Conservation (phyloP, 768 basidiomycete genomes). For the Pleurotus tuoliensis region DNA sequence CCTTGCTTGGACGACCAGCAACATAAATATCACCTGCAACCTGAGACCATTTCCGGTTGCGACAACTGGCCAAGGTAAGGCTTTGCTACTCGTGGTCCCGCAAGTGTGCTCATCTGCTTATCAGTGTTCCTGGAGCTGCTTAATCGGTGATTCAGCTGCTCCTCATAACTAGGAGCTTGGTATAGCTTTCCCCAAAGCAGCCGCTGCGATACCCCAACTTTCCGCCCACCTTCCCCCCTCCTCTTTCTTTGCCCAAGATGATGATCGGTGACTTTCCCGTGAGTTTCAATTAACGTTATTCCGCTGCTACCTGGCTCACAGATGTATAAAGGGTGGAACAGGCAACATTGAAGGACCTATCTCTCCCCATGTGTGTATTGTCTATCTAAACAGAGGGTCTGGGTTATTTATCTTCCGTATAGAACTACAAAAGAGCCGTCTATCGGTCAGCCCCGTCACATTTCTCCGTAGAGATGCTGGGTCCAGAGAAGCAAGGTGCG, state of each 20-base stretch:
- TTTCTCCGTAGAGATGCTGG: constrained; percentile 58
- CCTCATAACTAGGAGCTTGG: constrained; percentile 1
- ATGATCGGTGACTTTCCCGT: constrained; percentile 8
- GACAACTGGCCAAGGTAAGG: background rate
- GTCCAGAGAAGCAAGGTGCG: constrained; percentile 54
- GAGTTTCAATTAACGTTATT: background rate
- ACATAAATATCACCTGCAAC: constrained; percentile 8
- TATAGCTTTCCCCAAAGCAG: background rate
- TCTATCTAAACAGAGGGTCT: background rate
- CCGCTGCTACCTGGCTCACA: background rate
- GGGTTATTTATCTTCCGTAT: background rate
- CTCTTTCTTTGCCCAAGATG: constrained; percentile 4
- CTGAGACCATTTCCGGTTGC: constrained; percentile 6
- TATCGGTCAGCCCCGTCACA: constrained; percentile 53
- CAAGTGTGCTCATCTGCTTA: constrained; percentile 2
- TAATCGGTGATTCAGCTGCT: background rate
- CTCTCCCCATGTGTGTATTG: constrained; percentile 18
- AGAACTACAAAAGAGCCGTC: constrained; percentile 64
- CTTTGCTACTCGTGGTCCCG: constrained; percentile 2
- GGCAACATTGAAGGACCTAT: constrained; percentile 22
- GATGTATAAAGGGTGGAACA: constrained; percentile 13
- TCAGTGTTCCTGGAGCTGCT: constrained; percentile 6
- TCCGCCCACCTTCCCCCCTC: background rate
- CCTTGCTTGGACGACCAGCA: constrained; percentile 2
- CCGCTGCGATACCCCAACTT: background rate